Evolutionary conservation across 257 asterid genomes (phyloP).

Genomic region (Solanum peruvianum): DNA sequence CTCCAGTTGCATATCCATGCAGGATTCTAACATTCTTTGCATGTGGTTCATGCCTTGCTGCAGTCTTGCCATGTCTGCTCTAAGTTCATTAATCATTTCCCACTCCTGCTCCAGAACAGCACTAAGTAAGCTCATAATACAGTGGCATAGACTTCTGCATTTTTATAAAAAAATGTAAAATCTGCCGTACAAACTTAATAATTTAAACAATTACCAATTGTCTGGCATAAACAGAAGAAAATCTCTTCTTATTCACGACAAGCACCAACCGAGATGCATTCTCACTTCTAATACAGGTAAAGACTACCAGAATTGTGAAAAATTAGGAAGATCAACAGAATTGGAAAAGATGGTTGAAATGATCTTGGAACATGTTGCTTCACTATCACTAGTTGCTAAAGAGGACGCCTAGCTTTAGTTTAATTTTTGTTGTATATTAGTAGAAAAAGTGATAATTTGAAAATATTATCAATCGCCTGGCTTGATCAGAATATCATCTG

Average conservation of each 20-base stretch:
- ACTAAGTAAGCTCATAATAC: background rate
- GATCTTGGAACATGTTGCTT: background rate
- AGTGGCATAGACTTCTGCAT: background rate
- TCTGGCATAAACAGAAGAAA: background rate
- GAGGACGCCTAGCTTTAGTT: background rate
- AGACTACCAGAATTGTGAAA: background rate
- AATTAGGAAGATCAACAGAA: background rate
- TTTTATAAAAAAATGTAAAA: background rate
- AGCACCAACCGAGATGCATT: background rate
- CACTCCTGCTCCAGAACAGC: conserved; percentile 44
- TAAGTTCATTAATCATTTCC: conserved; percentile 78
- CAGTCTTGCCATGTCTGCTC: conserved; percentile 67
- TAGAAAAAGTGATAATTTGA: background rate
- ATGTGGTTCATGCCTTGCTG: conserved; percentile 94
- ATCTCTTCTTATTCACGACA: background rate
- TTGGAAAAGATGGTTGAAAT: background rate
- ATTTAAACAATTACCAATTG: background rate
- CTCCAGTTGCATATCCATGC: conserved; percentile 99
- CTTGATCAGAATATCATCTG: background rate
- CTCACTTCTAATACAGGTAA: background rate
- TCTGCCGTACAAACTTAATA: background rate
- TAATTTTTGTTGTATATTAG: background rate
- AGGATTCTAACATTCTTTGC: conserved; percentile 97
- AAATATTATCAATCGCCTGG: background rate
- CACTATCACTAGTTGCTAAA: background rate